phyloP scores from a whole-genome alignment of 257 asterid genomes.

The Schizonepeta tenuifolia region DNA sequence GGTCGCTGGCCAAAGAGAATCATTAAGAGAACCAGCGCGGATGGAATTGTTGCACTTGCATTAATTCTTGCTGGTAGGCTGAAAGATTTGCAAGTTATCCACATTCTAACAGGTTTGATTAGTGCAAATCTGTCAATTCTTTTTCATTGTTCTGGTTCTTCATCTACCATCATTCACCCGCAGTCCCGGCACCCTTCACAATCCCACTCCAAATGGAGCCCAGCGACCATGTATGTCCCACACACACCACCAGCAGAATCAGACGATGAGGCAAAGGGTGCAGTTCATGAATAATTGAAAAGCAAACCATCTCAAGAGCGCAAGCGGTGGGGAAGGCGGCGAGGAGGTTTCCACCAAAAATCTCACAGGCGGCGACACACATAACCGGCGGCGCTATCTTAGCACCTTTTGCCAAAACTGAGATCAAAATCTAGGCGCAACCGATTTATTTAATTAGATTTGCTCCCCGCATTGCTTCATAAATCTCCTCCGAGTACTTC shows the following conservation, averaged over 20 bases:
- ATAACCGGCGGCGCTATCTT: conserved; percentile 94
- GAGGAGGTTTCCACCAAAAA: conserved; percentile 76
- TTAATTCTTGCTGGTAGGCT: conserved; percentile 86
- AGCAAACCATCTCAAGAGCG: conserved; percentile 90
- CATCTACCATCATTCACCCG: too few species aligned
- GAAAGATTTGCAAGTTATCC: conserved; percentile 70
- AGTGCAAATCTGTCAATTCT: conserved; percentile 29
- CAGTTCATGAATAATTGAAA: neutral
- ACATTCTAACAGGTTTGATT: conserved; percentile 78
- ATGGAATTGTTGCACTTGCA: conserved; percentile 74
- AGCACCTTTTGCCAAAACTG: conserved; percentile 84
- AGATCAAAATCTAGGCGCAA: too few species aligned
- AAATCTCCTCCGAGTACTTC: conserved; percentile 84
- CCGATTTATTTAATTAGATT: too few species aligned
- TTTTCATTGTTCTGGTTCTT: conserved; percentile 29
- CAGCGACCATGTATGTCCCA: too few species aligned
- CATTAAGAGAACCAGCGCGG: too few species aligned
- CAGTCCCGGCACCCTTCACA: too few species aligned
- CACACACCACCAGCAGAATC: too few species aligned
- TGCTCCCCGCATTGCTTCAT: conserved; percentile 99
- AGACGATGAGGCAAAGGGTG: too few species aligned
- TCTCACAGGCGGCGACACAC: conserved; percentile 96
- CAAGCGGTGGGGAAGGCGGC: conserved; percentile 99
- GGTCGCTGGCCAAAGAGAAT: too few species aligned
- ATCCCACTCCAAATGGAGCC: too few species aligned